Evolutionary conservation across 768 basidiomycete species (phyloP).

Genomic region (Phallus indusiatus): DNA sequence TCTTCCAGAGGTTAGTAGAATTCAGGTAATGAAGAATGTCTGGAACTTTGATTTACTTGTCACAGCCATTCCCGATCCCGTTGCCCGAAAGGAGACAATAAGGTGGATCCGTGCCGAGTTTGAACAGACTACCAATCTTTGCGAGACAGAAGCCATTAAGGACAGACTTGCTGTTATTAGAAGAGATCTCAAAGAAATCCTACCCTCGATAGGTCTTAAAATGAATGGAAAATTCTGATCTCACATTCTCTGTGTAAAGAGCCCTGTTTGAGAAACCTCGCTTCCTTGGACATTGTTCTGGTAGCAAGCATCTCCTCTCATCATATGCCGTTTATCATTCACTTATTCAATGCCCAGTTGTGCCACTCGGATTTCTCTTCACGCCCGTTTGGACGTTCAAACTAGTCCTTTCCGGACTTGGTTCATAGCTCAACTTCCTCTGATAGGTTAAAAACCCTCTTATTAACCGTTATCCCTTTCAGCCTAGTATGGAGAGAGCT

Average conservation of each 20-base stretch:
- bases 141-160: conserved; percentile 48
- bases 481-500: not conserved
- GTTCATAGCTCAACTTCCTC: no score
- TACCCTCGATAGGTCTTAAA: conserved; percentile 27
- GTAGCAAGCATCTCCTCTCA: not conserved
- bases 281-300: not conserved
- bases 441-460: no score
- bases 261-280: not conserved
- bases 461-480: no score
- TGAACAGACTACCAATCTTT: conserved; percentile 48
- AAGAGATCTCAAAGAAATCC: conserved; percentile 52
- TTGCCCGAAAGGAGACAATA: conserved; percentile 55
- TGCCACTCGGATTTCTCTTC: not conserved
- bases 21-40: conserved; percentile 4
- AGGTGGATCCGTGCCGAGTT: conserved; percentile 67
- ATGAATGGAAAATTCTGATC: not conserved
- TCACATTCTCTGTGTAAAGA: not conserved
- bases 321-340: not conserved
- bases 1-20: conserved; percentile 48
- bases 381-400: not conserved
- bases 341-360: not conserved
- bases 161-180: conserved; percentile 44
- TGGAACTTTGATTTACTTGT: not conserved
- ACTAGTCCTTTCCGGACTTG: not conserved
- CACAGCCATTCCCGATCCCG: conserved; percentile 53